Base-by-base conservation (phyloP, 208 protist genomes). In the Endotrypanum monterogeii region DNA sequence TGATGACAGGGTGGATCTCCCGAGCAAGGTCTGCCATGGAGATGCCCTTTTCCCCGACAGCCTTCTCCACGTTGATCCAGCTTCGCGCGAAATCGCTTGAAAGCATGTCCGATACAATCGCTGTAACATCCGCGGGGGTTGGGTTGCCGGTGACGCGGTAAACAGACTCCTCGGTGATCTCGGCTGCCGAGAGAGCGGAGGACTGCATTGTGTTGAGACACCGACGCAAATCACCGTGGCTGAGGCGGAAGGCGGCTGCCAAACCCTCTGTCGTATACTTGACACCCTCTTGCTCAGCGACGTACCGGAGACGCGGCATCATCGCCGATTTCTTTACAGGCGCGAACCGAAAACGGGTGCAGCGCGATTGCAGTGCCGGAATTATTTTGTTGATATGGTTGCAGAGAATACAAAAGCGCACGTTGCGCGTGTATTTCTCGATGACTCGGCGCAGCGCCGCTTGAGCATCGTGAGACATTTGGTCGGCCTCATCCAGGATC, bases 401-500 rank as follows among this genome's bases (percentile, higher is more conserved):
- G 92, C 99, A 99, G 52, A 99, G 94, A 9, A 99, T 89, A 80
- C 98, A 99, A 74, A 99, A 99, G 44, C 99, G 94, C 20, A 97
- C 97, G 78, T 99, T 99, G 52, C 77, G 84, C 0, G 98, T 99
- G 87, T 98, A 99, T 79, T 99, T 98, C 83, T 99, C 99, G 63
- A 99, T 99, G 1, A 99, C 92, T 67, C 99, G 89, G 48, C 99
- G 92, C 32, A 99, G 87, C n/a, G 99, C 99, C 0, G 98, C 90
- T 86, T 99, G 99, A 0, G 99, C 99, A 44, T 92, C 90, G 71
- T 95, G 87, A 11, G 98, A 99, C 98, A 99, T 99, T 44, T 98
- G 94, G 89, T 99, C 99, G 12, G 98, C 98, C 88, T 99, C 99
- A 84, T 99, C 99, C 3, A 99, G 92, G 32, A 99, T 97, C 66